Evolutionary conservation across 352 stramenopile genomes (phyloP), one percentile per base, ranked within the genome.

Genomic region (Saprolegnia parasitica): DNA sequence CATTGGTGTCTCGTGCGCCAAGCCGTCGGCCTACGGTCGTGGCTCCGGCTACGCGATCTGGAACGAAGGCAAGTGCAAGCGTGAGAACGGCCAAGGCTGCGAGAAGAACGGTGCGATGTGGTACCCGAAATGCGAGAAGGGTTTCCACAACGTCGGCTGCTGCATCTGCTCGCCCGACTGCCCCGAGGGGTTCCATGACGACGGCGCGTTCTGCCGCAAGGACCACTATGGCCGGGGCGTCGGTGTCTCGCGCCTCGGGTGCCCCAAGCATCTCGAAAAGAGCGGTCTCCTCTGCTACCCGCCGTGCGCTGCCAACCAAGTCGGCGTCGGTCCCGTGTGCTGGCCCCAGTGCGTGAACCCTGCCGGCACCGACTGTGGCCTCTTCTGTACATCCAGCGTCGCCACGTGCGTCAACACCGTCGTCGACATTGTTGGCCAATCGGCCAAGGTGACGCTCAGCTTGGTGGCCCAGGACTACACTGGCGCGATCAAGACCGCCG

Each of bases 201-300:
- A 68, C 23, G 62, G 62, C 21, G 62, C 62, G 26, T 68, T 57
- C 24, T 73, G 68, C 60, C 66, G 68, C 60, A 73, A 71, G 63
- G 68, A 73, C 6, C 21, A 39, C 18, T 68, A 65, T 24, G 49
- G 55, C 16, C 32, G 56, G 4, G 67, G 67, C 26, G 39, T 37
- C 5, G 67, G 45, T 24, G 37, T 40, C 21, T 45, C 49, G 8
- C 56, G 40, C 47, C n/a, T 68, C 15, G 56, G 46, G 3, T 73
- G 67, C 67, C 18, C 13, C 26, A 21, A 18, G 13, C 46, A 39
- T 26, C 35, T 67, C n/a, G 67, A 73, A 18, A 65, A 60, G 32
- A 61, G 37, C 50, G 67, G 67, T 55, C 49, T 73, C 16, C 35
- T 73, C 16, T 73, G 67, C 57, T 73, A 73, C 67, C 57, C 67